Base-by-base conservation (phyloP, 1,284 basidiomycete genomes). In the Apiotrichum domesticum region DNA sequence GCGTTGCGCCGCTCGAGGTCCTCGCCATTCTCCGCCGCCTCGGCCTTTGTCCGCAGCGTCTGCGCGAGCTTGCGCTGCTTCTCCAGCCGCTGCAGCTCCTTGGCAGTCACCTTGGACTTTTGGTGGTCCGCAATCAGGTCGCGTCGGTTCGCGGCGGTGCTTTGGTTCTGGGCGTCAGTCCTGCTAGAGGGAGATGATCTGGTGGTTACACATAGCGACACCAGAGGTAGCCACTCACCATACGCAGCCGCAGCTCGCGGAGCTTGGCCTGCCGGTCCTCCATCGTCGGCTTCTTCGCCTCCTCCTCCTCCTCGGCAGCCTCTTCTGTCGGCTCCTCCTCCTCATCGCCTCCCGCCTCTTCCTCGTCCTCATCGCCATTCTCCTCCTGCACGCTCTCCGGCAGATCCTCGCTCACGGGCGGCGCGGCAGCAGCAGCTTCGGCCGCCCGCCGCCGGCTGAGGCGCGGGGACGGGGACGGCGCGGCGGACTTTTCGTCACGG, bases 21-120 rank as follows among this genome's bases (percentile, higher is more conserved):
- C 64, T 81, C 90, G 11, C 94, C 95, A 1, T 82, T 80, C 60
- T 92, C 92, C 69, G 87, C 86, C 0, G 92, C 90, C 63, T 95
- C 90, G 3, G 88, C 85, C 76, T 94, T 92, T 62, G 85, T 79
- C 8, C 92, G 84, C 60, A 97, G 74, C n/a, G 81, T 85, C 73
- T 95, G 92, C 0, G 92, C 93, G 35, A 97, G 81, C 71, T 87
- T 88, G 53, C 86, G 84, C 73, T 95, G 90, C 66, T 87, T 84
- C 65, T 95, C 92, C 33, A 93, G 78, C 40, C 90, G 83, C 39
- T 86, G 85, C 0, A 85, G 79, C 62, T 95, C 91, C 40, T 88
- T 83, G 0, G 84, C 87, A 2, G 83, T 86, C 4, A 86, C 78
- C 68, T 88, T 88, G 7, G 84, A 79, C 67, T 83, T 87, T 37